Base-by-base conservation (phyloP, 176 grass and related monocot genomes). In the Oryza rufipogon region DNA sequence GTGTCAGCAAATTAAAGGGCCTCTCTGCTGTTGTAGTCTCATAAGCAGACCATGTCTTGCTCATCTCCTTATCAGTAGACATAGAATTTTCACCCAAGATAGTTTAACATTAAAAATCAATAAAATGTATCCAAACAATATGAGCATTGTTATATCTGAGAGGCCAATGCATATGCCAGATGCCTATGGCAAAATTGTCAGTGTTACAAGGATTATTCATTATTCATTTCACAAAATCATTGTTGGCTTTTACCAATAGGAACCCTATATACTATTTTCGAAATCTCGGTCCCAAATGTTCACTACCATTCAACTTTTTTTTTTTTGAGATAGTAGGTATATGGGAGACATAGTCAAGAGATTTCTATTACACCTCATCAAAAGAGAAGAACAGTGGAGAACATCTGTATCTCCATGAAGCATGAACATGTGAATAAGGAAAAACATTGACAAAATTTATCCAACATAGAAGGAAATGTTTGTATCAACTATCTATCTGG, bases 161-260 rank as follows among this genome's bases (percentile, higher is more conserved):
- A 78, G 41, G 48, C 81, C 73, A 81, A 74, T 73, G 75, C 77
- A 70, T 85, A 22, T 66, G 78, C 70, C 78, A 63, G 78, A 74
- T 81, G 67, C 28, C 78, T 81, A 81, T 64, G 54, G 72, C 68
- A 88, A 88, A 85, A 85, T 61, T 88, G 73, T 39, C 66, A 17
- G 68, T 88, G 46, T 72, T 74, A 88, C 73, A 91, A 70, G 39
- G 70, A 85, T 88, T 88, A 91, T 91, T 88, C 68, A 85, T 88
- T 88, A 91, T 91, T 88, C 68, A 25, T 85, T 82, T 77, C 58
- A 91, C 69, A 91, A 81, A 88, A 82, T 13, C 58, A 74, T 77
- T 74, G 74, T 88, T 70, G 74, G 68, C 68, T 81, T 80, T 78
- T 70, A 79, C 82, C 86, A 91, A 88, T 79, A 88, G n/a, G 72